Evolutionary conservation across 768 basidiomycete species (phyloP), one percentile per base, ranked within the genome.

Genomic region (Termitomyces sp.): DNA sequence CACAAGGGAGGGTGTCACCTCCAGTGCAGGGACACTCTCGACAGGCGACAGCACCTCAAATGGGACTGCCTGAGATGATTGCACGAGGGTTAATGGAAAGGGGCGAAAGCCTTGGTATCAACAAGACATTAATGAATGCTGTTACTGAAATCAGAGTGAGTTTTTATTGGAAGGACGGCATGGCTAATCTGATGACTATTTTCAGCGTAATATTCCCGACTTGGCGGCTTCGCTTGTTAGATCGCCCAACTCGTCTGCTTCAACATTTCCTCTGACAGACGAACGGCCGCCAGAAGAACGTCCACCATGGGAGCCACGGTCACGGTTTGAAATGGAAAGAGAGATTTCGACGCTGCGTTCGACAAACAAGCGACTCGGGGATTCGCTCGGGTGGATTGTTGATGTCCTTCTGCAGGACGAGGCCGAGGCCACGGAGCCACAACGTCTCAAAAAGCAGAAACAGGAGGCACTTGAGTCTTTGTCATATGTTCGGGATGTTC

Each of bases 131-230:
- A 20, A 85, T 89, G 84, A 90, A 82, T 70, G 91, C 91, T 0
- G 88, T 94, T 3, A 84, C 87, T 6, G 92, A 92, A 72, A 74
- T 90, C 44, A 86, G 84, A 74, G 94, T 91, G 66, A 67, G 83
- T 68, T 35, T 22, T 40, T 18, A 33, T 28, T 45, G 7, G 11
- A 44, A 15, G 18, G n/a, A 32, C 13, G 28, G 33, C 7, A 45
- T 18, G 20, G 4, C 11, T 49, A 9, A 24, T 12, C 50, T 52
- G n/a, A 42, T 4, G 22, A 48, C 18, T 32, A 15, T 24, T 38
- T 49, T 20, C 63, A 94, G 92, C 87, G 86, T 58, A 96, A 93
- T 71, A 83, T 96, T 13, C 93, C 94, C 2, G 94, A 96, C 65
- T 68, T 95, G n/a, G 79, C 89, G 12, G 82, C 83, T 9, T 85